Conservation (phyloP, 2,329 filamentous ascomycete genomes). For the Apiospora marii region DNA sequence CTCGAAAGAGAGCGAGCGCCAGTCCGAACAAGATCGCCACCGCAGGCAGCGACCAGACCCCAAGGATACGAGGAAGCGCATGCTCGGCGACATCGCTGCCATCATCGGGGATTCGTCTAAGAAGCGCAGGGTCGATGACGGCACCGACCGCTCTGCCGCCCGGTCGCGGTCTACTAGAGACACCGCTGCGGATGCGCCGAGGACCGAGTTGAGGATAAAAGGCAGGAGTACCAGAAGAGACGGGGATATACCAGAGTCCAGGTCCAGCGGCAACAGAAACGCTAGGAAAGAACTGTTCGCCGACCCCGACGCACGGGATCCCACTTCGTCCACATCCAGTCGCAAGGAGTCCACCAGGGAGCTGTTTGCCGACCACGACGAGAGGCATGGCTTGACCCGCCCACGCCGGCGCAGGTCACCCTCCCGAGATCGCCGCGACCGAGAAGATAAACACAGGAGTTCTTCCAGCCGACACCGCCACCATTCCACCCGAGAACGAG, state of each 20-base stretch:
- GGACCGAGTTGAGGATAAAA: constrained; percentile 27
- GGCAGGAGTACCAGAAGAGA: constrained; percentile 27
- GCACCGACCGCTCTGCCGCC: constrained; percentile 28
- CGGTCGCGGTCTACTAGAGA: not conserved
- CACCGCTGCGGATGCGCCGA: not conserved
- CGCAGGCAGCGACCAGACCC: constrained; percentile 54
- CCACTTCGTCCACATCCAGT: constrained; percentile 26
- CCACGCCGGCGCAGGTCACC: constrained; percentile 21
- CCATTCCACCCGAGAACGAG: constrained; percentile 28
- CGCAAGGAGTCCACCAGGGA: constrained; percentile 37
- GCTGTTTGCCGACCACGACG: constrained; percentile 22
- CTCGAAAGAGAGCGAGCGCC: constrained; percentile 52
- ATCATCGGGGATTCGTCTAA: constrained; percentile 57
- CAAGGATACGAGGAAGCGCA: constrained; percentile 62
- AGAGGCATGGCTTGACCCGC: constrained; percentile 27
- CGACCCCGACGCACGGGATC: constrained; percentile 26
- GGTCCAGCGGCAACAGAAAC: constrained; percentile 34
- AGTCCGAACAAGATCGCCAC: constrained; percentile 39
- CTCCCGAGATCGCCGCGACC: constrained; percentile 2
- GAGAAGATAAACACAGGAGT: constrained; percentile 17
- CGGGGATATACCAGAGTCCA: constrained; percentile 28
- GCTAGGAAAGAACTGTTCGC: constrained; percentile 35
- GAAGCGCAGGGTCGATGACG: constrained; percentile 44
- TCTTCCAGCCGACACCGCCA: constrained; percentile 30
- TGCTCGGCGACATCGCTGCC: constrained; percentile 67